phyloP scores from a whole-genome alignment of 495 filamentous ascomycete species.

The Hypomontagnella monticulosa region DNA sequence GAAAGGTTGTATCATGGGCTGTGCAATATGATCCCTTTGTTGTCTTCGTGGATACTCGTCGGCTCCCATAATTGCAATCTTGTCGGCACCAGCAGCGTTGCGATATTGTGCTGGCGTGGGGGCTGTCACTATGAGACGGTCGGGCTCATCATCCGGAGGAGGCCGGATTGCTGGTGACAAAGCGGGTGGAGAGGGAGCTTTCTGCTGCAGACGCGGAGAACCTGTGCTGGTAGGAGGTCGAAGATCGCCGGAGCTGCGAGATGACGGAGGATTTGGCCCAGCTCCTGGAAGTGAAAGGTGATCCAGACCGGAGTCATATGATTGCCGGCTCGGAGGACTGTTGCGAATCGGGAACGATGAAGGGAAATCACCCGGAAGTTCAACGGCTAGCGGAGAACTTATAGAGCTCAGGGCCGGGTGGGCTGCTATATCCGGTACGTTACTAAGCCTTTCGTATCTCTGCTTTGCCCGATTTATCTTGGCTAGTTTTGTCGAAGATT shows the following conservation, averaged over 20 bases:
- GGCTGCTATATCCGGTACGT: conserved; percentile 46
- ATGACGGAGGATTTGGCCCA: conserved; percentile 47
- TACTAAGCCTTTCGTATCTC: conserved; percentile 50
- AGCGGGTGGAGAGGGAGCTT: conserved; percentile 47
- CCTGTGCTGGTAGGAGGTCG: conserved; percentile 36
- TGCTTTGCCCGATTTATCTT: conserved; percentile 76
- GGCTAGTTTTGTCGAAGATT: conserved; percentile 82
- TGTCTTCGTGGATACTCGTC: conserved; percentile 66
- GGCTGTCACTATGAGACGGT: conserved; percentile 59
- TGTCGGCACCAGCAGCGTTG: conserved; percentile 61
- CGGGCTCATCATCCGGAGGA: conserved; percentile 54
- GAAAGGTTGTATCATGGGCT: conserved; percentile 54
- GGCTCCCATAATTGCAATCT: conserved; percentile 66
- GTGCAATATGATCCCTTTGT: conserved; percentile 37
- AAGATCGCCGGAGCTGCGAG: conserved; percentile 55
- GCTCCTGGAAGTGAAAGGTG: conserved; percentile 48
- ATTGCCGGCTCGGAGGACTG: conserved; percentile 52
- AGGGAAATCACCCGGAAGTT: conserved; percentile 59
- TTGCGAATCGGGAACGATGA: conserved; percentile 40
- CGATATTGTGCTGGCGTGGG: conserved; percentile 64
- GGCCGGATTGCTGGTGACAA: conserved; percentile 27
- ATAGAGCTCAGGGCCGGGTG: conserved; percentile 47
- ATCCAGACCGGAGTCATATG: conserved; percentile 59
- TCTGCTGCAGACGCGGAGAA: conserved; percentile 47
- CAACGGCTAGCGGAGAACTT: conserved; percentile 54